Evolutionary conservation across 139 green algal species (phyloP), one percentile per base, ranked within the genome.

Genomic region (Coelastrella sp.): DNA sequence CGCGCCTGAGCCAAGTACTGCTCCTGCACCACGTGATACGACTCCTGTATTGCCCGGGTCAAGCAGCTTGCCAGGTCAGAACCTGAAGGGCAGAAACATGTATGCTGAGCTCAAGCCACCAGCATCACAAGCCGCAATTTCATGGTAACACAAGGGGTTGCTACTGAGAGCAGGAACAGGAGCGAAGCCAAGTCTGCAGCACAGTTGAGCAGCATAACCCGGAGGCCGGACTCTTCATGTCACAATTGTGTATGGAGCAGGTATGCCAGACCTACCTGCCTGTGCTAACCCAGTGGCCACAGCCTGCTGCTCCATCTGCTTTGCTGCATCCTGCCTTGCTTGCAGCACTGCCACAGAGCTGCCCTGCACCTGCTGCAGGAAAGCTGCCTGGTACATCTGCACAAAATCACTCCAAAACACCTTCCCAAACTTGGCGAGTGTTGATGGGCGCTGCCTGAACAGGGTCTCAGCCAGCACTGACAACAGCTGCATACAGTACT

Each of bases 11-110:
- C 88, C 68, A 91, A 59, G 73, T 85, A 91, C 65, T 83, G 61
- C 80, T 88, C 58, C 71, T 91, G 88, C 7, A 74, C 71, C 0
- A 79, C 73, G 66, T 91, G 88, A 80, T 91, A 88, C 14, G 88
- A 88, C 71, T 83, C 8, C n/a, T 83, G 68, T 54, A 91, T 86
- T 60, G 88, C 68, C 13, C 80, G 80, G 17, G 20, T 80, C 58
- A 91, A 59, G 47, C 68, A 79, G 64, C 64, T 73, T 61, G 47
- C 87, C 47, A 91, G 78, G 5, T 90, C 85, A n/a, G 85, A 90
- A 56, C 74, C 85, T 90, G 85, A 14, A 76, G 16, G 4, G 13
- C 64, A 71, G 32, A 47, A 47, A 47, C 32, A 47, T 47, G 32
- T 47, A 47, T 47, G 32, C 32, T 47, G 32, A 47, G 32, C 32